These are phyloP conservation scores for Saturnispora gosingensis DNA, from an alignment of 805 yeast genomes.

Conservation along the genomic window DNA sequence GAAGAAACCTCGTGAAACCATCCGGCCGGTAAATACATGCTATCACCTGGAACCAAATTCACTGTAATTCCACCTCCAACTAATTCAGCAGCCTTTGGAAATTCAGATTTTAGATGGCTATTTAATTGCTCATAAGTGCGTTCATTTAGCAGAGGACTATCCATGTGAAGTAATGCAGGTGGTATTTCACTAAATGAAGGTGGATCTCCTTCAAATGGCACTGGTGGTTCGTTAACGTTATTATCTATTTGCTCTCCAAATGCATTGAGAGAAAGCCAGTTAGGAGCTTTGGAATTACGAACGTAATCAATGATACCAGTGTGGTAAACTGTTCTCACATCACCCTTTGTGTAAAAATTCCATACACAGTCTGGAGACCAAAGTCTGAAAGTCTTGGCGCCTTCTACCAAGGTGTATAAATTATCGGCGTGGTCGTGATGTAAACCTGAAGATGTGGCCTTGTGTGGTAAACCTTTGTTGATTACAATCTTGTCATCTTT, in stretches of 20 bases:
- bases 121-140: slow-evolving; percentile 13
- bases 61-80: slow-evolving; percentile 35
- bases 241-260: slow-evolving; percentile 44
- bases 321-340: slow-evolving; percentile 39
- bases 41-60: slow-evolving; percentile 49
- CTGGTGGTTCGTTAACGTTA: slow-evolving; percentile 1
- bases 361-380: slow-evolving; percentile 55
- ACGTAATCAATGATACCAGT: slow-evolving; percentile 63
- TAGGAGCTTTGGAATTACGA: slow-evolving; percentile 43
- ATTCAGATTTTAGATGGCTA: background rate
- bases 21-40: slow-evolving; percentile 65
- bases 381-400: slow-evolving; percentile 57
- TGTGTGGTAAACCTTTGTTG: slow-evolving; percentile 30
- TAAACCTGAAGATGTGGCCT: slow-evolving; percentile 56
- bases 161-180: slow-evolving; percentile 51
- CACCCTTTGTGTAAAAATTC: slow-evolving; percentile 56
- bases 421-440: slow-evolving; percentile 82
- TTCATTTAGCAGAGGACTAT: slow-evolving; percentile 34
- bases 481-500: background rate
- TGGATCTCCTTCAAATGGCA: slow-evolving; percentile 36
- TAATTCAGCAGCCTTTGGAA: slow-evolving; percentile 15
- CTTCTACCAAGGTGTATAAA: slow-evolving; percentile 51
- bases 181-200: slow-evolving; percentile 63
- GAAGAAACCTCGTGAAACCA: slow-evolving; percentile 81
- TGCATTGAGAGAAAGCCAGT: slow-evolving; percentile 41